Base-by-base conservation (phyloP, 2,329 filamentous ascomycete species). In the Colletotrichum shisoi region DNA sequence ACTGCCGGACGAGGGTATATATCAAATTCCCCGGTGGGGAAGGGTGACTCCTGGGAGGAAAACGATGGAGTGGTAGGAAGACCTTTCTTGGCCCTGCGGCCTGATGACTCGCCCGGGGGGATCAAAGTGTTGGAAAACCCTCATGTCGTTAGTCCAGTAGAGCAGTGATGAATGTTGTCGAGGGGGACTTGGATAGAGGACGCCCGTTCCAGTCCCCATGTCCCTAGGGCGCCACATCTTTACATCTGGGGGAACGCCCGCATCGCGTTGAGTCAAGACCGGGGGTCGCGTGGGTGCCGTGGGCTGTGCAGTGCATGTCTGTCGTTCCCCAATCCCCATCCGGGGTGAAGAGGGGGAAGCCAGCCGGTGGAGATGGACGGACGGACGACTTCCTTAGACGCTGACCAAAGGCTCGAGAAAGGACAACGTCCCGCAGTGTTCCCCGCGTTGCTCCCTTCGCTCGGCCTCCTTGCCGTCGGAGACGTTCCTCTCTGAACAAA, bases 51-150 rank as follows among this genome's bases (percentile, higher is more conserved):
- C 49, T 24, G 27, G 27, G 27, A 31, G 27, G 27, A 31, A 31
- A 37, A 45, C 6, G 51, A 56, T 56, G 57, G 27, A 48, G 42
- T 19, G 24, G 57, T 19, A 31, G 6, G 42, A 37, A 24, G 21
- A 15, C 17, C 24, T 8, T 39, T 56, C 65, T 68, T 68, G 65
- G 65, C 61, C 17, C 56, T 64, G 65, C 56, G 56, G 27, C 49
- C 39, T 59, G 51, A 57, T 68, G 65, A 68, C 54, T 68, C 65
- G 65, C 48, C 56, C 39, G 15, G 24, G 15, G 24, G 27, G 40
- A 39, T 37, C 54, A 53, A 31, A 39, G 4, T 15, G 31, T 40
- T 51, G 40, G 39, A 17, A 7, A 11, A 21, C 31, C 53, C 2
- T 31, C 8, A 24, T 24, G 31, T 24, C 15, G 39, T 46, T 52